These are phyloP conservation scores for Puccinia coronata DNA, from an alignment of 1,284 basidiomycete species.

Conservation along the genomic window DNA sequence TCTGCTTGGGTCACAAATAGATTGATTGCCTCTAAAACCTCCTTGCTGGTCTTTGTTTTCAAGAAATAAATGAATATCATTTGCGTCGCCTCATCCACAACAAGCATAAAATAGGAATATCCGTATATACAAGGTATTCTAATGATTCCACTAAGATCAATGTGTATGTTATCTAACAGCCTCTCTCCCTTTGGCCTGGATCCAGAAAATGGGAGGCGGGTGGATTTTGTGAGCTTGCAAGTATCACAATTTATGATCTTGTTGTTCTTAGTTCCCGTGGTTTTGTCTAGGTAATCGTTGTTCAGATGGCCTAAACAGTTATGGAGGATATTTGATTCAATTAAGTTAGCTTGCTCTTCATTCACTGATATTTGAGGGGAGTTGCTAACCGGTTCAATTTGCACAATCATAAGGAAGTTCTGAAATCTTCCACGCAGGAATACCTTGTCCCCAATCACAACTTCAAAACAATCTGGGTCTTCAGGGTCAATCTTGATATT, in stretches of 20 bases:
- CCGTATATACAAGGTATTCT: neutral
- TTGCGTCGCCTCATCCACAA: neutral
- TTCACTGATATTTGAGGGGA: neutral
- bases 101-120: neutral
- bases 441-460: neutral
- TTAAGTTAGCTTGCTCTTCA: neutral
- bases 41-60: neutral
- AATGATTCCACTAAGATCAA: neutral
- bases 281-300: neutral
- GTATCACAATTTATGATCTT: neutral
- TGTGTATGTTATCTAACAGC: neutral
- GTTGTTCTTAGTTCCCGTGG: neutral
- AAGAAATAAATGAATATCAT: neutral
- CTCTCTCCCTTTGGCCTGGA: neutral
- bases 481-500: neutral
- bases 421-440: neutral
- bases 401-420: conserved; percentile 11
- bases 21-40: neutral
- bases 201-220: neutral
- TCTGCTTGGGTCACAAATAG: neutral
- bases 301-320: neutral
- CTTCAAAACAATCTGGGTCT: neutral
- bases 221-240: neutral
- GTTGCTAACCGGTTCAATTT: neutral
- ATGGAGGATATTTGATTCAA: neutral